Conservation (phyloP, 305 asterid species). For the Solanum hybrid region DNA sequence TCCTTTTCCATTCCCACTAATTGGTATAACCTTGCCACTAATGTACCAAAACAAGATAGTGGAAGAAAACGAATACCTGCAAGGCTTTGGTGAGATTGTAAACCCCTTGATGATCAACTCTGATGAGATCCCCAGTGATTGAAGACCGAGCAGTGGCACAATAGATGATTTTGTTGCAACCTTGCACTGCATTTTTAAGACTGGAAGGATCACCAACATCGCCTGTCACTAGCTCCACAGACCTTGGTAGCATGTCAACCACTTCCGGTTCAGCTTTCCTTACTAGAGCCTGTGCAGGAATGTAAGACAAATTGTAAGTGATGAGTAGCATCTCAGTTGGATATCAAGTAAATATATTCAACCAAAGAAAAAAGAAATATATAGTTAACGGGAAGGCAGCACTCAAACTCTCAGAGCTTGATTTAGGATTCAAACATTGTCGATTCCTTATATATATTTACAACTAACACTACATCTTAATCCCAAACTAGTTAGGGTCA, state of each 20-base stretch:
- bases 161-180: slow-evolving; percentile 84
- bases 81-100: slow-evolving; percentile 83
- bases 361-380: not conserved
- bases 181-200: slow-evolving; percentile 59
- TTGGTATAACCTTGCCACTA: not conserved
- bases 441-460: not conserved
- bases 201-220: slow-evolving; percentile 87
- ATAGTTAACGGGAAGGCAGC: not conserved
- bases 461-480: no score
- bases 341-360: not conserved
- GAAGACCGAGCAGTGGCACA: slow-evolving; percentile 95
- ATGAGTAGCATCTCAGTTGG: not conserved
- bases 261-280: slow-evolving; percentile 69
- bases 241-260: slow-evolving; percentile 75
- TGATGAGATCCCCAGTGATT: slow-evolving; percentile 78
- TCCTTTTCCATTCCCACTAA: not conserved
- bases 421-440: not conserved
- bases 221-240: slow-evolving; percentile 73
- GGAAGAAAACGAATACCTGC: slow-evolving; percentile 42
- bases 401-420: not conserved
- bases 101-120: slow-evolving; percentile 88
- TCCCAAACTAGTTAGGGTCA: not conserved
- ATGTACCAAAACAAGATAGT: not conserved
- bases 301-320: not conserved
- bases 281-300: slow-evolving; percentile 60